Conservation (phyloP, 495 filamentous ascomycete species). For the Xylaria grammica region DNA sequence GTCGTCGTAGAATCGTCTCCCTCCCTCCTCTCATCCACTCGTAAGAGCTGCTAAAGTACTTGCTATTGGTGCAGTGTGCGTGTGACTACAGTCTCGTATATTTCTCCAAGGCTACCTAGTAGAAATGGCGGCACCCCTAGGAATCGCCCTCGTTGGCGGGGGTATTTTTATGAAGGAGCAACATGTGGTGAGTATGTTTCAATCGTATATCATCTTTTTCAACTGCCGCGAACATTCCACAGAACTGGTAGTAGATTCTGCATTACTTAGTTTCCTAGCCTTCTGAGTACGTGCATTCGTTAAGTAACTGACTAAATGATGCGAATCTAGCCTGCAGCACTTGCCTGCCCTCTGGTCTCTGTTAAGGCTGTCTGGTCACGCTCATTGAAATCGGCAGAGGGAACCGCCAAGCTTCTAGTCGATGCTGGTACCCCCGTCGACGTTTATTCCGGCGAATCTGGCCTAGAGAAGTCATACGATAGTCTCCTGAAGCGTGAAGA, state of each 20-base stretch:
- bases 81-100: neutral
- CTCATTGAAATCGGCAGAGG: conserved; percentile 52
- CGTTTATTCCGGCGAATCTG: conserved; percentile 66
- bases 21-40: neutral
- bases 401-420: conserved; percentile 41
- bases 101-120: neutral
- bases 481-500: conserved; percentile 69
- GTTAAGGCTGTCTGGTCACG: conserved; percentile 69
- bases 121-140: conserved; percentile 49
- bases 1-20: neutral
- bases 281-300: neutral
- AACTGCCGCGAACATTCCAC: neutral
- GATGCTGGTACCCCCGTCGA: conserved; percentile 46
- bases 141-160: conserved; percentile 71
- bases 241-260: conserved; percentile 18
- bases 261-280: no score
- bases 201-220: neutral
- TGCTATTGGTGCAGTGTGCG: no score
- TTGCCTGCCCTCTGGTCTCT: conserved; percentile 48
- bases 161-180: conserved; percentile 56
- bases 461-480: conserved; percentile 56
- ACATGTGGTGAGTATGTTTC: conserved; percentile 43
- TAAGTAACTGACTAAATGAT: conserved; percentile 27
- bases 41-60: neutral
- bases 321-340: conserved; percentile 52